These are phyloP conservation scores for Aspergillus affinis DNA, from an alignment of 495 filamentous ascomycete genomes.

Conservation along the genomic window DNA sequence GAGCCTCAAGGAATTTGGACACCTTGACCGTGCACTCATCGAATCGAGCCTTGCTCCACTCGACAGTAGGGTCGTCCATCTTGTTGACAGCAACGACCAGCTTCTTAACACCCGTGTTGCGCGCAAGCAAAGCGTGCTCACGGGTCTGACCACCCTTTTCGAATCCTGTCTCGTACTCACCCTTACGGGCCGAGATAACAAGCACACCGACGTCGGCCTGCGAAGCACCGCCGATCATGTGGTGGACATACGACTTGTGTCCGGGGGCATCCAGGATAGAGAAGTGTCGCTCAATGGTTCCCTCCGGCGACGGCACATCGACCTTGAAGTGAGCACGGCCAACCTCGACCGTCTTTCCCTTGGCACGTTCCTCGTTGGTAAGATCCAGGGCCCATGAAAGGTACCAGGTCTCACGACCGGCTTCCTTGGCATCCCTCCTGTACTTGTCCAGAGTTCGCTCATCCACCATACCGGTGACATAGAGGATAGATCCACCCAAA, in stretches of 20 bases:
- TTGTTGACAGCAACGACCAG: constrained; percentile 94
- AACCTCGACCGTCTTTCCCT: constrained; percentile 98
- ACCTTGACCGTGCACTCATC: constrained; percentile 91
- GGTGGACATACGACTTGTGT: constrained; percentile 94
- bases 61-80: constrained; percentile 95
- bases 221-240: constrained; percentile 95
- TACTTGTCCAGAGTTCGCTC: constrained; percentile 98
- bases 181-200: constrained; percentile 95
- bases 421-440: constrained; percentile 92
- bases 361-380: constrained; percentile 91
- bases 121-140: constrained; percentile 94
- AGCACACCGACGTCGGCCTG: constrained; percentile 95
- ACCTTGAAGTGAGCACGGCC: constrained; percentile 96
- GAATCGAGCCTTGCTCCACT: constrained; percentile 92
- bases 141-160: constrained; percentile 97
- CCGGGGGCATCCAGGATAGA: constrained; percentile 95
- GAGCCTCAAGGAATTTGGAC: constrained; percentile 77
- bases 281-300: constrained; percentile 56
- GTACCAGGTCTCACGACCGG: constrained; percentile 98
- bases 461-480: constrained; percentile 96
- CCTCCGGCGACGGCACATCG: constrained; percentile 58
- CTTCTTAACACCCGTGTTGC: constrained; percentile 97
- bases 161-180: constrained; percentile 99
- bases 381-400: constrained; percentile 96
- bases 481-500: constrained; percentile 87